A percentile compares a stretch with the other conserved stretches of the same genome.
phyloP scores from a whole-genome alignment of 495 filamentous ascomycete genomes.

The Aspergillus nanangensis region DNA sequence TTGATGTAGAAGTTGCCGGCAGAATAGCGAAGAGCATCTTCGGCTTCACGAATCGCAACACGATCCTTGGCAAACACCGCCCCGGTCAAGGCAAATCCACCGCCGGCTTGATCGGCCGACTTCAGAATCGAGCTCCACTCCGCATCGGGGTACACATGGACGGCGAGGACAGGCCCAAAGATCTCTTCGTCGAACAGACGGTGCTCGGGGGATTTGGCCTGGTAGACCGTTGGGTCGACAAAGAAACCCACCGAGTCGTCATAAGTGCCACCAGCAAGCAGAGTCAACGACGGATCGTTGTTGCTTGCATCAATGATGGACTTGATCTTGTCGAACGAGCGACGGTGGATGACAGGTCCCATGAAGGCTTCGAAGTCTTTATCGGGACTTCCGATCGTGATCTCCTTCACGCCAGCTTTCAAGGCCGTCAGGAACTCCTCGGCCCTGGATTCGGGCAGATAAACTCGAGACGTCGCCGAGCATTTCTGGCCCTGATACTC shows the following conservation, averaged over 20 bases:
- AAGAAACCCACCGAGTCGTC: slow-evolving; percentile 67
- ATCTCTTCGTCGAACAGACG: slow-evolving; percentile 66
- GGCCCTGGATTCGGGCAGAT: slow-evolving; percentile 64
- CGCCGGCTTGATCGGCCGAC: slow-evolving; percentile 51
- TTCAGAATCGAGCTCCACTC: slow-evolving; percentile 51
- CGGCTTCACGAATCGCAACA: slow-evolving; percentile 59
- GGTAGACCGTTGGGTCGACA: slow-evolving; percentile 70
- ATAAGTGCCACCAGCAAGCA: slow-evolving; percentile 65
- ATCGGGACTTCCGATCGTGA: slow-evolving; percentile 56
- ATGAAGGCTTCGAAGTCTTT: slow-evolving; percentile 60
- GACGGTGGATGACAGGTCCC: slow-evolving; percentile 73
- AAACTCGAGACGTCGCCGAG: slow-evolving; percentile 72
- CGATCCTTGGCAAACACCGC: slow-evolving; percentile 72
- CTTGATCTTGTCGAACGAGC: slow-evolving; percentile 66
- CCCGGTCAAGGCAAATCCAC: slow-evolving; percentile 72
- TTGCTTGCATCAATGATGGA: slow-evolving; percentile 64
- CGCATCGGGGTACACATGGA: slow-evolving; percentile 69
- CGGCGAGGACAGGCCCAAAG: slow-evolving; percentile 69
- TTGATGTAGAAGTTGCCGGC: slow-evolving; percentile 89
- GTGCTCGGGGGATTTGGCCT: slow-evolving; percentile 56
- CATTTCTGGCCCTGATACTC: slow-evolving; percentile 93
- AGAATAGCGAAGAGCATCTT: slow-evolving; percentile 68
- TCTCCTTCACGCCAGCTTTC: slow-evolving; percentile 30
- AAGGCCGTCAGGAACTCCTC: slow-evolving; percentile 56
- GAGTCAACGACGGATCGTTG: slow-evolving; percentile 56